These are phyloP conservation scores for Populus hybrid DNA, from an alignment of 441 rosid species.

Conservation along the genomic window DNA sequence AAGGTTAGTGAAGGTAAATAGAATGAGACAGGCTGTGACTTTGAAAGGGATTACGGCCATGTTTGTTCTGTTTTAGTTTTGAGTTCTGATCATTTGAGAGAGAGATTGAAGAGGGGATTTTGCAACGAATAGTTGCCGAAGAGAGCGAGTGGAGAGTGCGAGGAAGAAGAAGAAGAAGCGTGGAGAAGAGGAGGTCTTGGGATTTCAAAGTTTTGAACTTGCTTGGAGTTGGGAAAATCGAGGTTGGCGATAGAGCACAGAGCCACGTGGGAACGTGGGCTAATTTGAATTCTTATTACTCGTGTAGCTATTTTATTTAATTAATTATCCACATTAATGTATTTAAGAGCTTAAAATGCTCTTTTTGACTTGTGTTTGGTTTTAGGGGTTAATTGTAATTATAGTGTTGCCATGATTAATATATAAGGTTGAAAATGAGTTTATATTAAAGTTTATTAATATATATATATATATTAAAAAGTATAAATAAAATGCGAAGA, in stretches of 20 bases:
- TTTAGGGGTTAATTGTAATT: not conserved
- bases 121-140: constrained; percentile 49
- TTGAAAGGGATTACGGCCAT: constrained; percentile 18
- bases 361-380: not conserved
- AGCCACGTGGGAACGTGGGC: not conserved
- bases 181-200: not conserved
- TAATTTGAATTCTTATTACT: constrained; percentile 16
- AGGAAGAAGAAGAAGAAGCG: not conserved
- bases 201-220: constrained; percentile 5
- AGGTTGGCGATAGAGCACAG: constrained; percentile 14
- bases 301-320: too few species aligned
- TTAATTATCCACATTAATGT: not conserved
- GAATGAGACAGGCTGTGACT: constrained; percentile 15
- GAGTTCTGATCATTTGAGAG: not conserved
- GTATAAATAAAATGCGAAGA: too few species aligned
- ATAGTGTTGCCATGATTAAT: not conserved
- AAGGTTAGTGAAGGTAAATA: constrained; percentile 1
- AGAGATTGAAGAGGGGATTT: not conserved
- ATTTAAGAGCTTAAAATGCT: not conserved
- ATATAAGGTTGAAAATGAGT: not conserved
- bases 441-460: too few species aligned
- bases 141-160: not conserved
- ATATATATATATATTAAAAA: too few species aligned
- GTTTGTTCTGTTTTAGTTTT: not conserved
- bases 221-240: constrained; percentile 14